Conservation (phyloP, 257 asterid genomes). For the Fraxinus pennsylvanica region DNA sequence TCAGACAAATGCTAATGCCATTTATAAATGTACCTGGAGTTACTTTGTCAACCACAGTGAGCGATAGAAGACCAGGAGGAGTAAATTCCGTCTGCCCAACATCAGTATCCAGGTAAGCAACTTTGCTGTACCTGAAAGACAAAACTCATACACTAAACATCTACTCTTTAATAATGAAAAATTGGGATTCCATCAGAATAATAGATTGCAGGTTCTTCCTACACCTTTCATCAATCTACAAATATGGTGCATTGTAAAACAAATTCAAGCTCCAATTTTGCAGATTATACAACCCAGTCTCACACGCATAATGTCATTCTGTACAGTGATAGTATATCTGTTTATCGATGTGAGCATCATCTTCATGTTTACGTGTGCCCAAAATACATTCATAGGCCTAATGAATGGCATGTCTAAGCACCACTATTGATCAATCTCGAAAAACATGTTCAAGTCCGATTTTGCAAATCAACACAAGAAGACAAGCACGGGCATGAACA, state of each 20-base stretch:
- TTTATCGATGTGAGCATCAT: neutral
- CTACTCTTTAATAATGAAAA: neutral
- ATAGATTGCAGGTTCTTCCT: neutral
- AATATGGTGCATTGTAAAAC: neutral
- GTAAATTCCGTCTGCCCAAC: slow-evolving; percentile 97
- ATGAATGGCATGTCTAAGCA: neutral
- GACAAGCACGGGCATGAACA: neutral
- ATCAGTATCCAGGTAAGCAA: slow-evolving; percentile 94
- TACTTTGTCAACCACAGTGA: slow-evolving; percentile 66
- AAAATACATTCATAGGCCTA: neutral
- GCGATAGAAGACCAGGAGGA: slow-evolving; percentile 83
- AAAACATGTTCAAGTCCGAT: neutral
- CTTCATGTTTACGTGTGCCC: neutral
- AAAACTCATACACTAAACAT: neutral
- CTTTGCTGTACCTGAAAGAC: slow-evolving; percentile 68
- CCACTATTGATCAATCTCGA: neutral
- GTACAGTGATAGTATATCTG: neutral
- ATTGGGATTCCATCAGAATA: neutral
- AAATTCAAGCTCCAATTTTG: slow-evolving; percentile 6
- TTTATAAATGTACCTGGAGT: slow-evolving; percentile 52
- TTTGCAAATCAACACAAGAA: slow-evolving; percentile 11
- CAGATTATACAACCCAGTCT: neutral
- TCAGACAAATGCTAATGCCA: neutral
- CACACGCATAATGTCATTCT: neutral
- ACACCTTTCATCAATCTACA: neutral